Conservation (phyloP, 495 filamentous ascomycete genomes). For the Aspergillus ostianus region DNA sequence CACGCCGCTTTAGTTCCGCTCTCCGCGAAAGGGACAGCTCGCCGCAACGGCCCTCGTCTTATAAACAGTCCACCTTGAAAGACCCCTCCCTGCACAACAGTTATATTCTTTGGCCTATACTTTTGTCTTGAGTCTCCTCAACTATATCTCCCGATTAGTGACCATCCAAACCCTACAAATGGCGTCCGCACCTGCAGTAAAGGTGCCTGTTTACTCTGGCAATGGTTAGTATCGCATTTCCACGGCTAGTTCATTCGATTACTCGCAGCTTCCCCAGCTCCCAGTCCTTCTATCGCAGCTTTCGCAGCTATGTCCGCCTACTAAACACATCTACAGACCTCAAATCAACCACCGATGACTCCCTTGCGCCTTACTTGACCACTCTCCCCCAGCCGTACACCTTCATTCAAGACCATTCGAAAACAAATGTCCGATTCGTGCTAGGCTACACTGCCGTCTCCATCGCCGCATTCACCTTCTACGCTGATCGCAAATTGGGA, state of each 20-base stretch:
- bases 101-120: background rate
- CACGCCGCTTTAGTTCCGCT: slow-evolving; percentile 36
- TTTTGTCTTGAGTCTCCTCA: background rate
- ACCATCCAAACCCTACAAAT: slow-evolving; percentile 9
- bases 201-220: slow-evolving; percentile 47
- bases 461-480: slow-evolving; percentile 79
- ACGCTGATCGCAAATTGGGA: slow-evolving; percentile 84
- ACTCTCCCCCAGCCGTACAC: slow-evolving; percentile 59
- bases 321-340: slow-evolving; percentile 60
- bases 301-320: background rate
- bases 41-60: slow-evolving; percentile 41
- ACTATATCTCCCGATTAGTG: background rate
- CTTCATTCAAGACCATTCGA: slow-evolving; percentile 76
- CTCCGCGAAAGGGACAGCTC: slow-evolving; percentile 43
- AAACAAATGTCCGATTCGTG: slow-evolving; percentile 76
- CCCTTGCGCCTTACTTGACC: slow-evolving; percentile 86
- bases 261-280: background rate
- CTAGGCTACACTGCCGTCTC: slow-evolving; percentile 81
- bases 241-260: slow-evolving; percentile 21
- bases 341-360: slow-evolving; percentile 95
- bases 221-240: slow-evolving; percentile 37
- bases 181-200: slow-evolving; percentile 32
- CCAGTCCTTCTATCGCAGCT: background rate
- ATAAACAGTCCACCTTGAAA: slow-evolving; percentile 3
- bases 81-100: background rate